Evolutionary conservation across 2,329 filamentous ascomycete species (phyloP).

Genomic region (Colletotrichum siamense): DNA sequence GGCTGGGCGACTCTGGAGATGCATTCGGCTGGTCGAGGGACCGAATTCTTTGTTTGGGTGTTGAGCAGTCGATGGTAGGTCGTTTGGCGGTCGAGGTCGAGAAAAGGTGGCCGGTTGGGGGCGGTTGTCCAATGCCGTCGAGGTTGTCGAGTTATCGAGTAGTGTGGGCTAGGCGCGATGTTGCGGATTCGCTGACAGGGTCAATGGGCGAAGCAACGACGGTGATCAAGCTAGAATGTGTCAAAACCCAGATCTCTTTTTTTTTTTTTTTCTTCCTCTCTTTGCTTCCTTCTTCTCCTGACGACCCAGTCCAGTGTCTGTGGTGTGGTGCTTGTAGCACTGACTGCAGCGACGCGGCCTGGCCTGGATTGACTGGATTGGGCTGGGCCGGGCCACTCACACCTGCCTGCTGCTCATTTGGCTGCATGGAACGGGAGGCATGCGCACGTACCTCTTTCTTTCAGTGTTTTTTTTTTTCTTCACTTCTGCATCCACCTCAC

Average conservation of each 20-base stretch:
- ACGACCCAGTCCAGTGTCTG: background rate
- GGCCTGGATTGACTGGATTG: background rate
- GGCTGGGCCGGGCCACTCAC: background rate
- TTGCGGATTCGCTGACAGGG: background rate
- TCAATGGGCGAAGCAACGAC: background rate
- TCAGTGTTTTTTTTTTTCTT: background rate
- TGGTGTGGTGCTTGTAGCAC: background rate
- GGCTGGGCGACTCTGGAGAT: conserved; percentile 1
- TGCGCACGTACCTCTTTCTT: background rate
- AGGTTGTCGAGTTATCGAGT: background rate
- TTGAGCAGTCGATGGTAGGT: background rate
- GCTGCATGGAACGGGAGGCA: background rate
- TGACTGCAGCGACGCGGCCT: background rate
- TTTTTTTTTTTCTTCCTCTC: background rate
- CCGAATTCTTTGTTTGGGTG: background rate
- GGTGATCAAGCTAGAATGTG: background rate
- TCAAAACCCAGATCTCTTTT: background rate
- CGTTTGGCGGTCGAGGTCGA: background rate
- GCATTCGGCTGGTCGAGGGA: conserved; percentile 18
- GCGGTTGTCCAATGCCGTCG: background rate
- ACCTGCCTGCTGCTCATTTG: background rate
- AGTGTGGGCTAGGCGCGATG: background rate
- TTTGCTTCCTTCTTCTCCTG: background rate
- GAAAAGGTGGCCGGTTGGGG: background rate
- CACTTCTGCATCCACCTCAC: background rate